A percentile compares a stretch with the other conserved stretches of the same genome.
These are phyloP conservation scores for Kwoniella bestiolae DNA, from an alignment of 768 basidiomycete species.

Conservation along the genomic window DNA sequence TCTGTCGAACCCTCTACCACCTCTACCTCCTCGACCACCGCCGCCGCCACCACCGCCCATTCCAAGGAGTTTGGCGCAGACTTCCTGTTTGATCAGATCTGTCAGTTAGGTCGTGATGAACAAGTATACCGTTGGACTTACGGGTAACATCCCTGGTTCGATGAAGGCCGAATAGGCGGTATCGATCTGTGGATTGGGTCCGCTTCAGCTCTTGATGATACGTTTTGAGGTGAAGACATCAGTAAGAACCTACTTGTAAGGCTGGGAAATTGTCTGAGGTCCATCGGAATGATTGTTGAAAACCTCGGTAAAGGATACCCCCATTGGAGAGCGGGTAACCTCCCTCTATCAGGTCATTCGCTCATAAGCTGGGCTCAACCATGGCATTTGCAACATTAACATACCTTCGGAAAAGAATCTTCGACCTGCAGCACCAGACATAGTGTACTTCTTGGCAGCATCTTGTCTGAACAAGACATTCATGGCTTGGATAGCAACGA, in stretches of 20 bases:
- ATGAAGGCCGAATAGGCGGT: conserved; percentile 57
- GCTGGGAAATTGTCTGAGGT: conserved; percentile 43
- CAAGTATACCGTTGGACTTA: conserved; percentile 15
- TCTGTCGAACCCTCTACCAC: conserved; percentile 30
- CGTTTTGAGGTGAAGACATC: too few species aligned
- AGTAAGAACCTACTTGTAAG: conserved; percentile 39
- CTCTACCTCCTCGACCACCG: conserved; percentile 39
- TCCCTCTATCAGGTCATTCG: conserved; percentile 26
- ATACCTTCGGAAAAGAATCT: conserved; percentile 53
- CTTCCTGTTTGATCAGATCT: conserved; percentile 26
- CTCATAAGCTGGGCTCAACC: not conserved
- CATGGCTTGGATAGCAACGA: conserved; percentile 51
- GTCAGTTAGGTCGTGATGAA: conserved; percentile 4
- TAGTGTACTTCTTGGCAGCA: conserved; percentile 36
- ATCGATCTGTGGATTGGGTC: conserved; percentile 50
- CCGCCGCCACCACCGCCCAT: conserved; percentile 42
- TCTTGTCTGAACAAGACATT: conserved; percentile 55
- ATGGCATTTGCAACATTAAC: conserved; percentile 4
- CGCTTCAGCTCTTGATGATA: too few species aligned
- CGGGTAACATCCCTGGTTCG: conserved; percentile 47
- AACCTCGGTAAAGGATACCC: conserved; percentile 54
- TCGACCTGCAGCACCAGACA: conserved; percentile 53
- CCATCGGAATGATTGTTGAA: conserved; percentile 55
- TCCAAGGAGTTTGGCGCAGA: conserved; percentile 45
- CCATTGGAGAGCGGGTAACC: conserved; percentile 47